Conservation (phyloP, 179 eudicot genomes). For the Gypsophila paniculata region DNA sequence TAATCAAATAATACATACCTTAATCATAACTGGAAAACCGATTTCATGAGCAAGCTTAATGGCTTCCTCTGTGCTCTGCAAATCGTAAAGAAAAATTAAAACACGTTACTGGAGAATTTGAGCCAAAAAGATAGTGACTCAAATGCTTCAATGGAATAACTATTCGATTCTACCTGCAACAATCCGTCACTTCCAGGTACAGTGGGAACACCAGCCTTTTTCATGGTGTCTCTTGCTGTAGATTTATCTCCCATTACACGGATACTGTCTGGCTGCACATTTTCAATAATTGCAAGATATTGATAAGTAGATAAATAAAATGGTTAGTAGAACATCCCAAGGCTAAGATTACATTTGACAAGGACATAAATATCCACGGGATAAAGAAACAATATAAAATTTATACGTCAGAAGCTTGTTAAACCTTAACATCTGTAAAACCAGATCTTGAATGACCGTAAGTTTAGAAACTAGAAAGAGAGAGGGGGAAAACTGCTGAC, state of each 20-base stretch:
- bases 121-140: not conserved
- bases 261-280: conserved; percentile 89
- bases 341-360: conserved; percentile 3
- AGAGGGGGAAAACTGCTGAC: not conserved
- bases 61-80: conserved; percentile 87
- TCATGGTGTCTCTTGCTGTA: conserved; percentile 97
- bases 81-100: not conserved
- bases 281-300: not conserved
- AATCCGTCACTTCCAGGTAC: conserved; percentile 98
- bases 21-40: conserved; percentile 95
- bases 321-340: not conserved
- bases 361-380: not conserved
- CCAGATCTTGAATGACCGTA: not conserved
- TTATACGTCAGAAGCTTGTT: not conserved
- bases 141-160: not conserved
- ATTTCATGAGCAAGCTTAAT: conserved; percentile 75
- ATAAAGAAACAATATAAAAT: not conserved
- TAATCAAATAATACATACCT: conserved; percentile 40
- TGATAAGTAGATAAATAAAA: not conserved
- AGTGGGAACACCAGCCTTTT: conserved; percentile 98
- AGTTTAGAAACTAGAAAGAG: not conserved
- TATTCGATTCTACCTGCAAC: conserved; percentile 46
- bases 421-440: not conserved
- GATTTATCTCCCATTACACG: conserved; percentile 98
- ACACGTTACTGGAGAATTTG: conserved; percentile 10